Evolutionary conservation across 2,329 filamentous ascomycete species (phyloP).

Genomic region (Chalaropsis ovoidea): DNA sequence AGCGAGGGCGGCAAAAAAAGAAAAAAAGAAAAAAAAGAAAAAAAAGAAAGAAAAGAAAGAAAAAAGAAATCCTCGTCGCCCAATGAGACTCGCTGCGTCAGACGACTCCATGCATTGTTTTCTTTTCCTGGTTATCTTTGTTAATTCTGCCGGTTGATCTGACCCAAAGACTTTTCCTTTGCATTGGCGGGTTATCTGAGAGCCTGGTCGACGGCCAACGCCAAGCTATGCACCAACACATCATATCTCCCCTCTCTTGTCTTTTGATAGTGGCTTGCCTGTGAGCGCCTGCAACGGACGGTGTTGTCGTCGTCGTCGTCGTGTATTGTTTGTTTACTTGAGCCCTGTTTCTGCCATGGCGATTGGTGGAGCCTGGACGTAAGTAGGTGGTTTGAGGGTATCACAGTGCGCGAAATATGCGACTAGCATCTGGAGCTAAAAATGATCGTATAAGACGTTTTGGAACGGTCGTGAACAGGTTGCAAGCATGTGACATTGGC

Average conservation of each 20-base stretch:
- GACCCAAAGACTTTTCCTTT: background rate
- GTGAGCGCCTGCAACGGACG: background rate
- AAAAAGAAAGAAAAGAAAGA: background rate
- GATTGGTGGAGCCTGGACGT: slow-evolving; percentile 1
- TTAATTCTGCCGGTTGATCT: background rate
- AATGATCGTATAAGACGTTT: slow-evolving; percentile 5
- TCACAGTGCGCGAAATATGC: slow-evolving; percentile 12
- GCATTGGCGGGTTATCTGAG: too few relatives aligned
- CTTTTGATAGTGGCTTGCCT: background rate
- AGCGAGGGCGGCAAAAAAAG: background rate
- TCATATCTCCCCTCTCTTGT: too few relatives aligned
- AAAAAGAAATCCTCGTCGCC: background rate
- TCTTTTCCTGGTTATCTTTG: background rate
- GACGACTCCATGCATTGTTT: background rate
- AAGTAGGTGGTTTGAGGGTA: background rate
- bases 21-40: background rate
- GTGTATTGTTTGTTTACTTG: slow-evolving; percentile 8
- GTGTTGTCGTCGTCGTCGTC: too few relatives aligned
- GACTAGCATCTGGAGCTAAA: slow-evolving; percentile 8
- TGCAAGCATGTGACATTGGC: too few relatives aligned
- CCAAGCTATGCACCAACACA: too few relatives aligned
- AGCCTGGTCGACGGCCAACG: too few relatives aligned
- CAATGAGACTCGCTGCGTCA: background rate
- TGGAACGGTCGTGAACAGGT: background rate
- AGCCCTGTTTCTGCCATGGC: slow-evolving; percentile 5